Evolutionary conservation across 192 early-diverging fungal genomes (phyloP).

Genomic region (Coemansia sp.): DNA sequence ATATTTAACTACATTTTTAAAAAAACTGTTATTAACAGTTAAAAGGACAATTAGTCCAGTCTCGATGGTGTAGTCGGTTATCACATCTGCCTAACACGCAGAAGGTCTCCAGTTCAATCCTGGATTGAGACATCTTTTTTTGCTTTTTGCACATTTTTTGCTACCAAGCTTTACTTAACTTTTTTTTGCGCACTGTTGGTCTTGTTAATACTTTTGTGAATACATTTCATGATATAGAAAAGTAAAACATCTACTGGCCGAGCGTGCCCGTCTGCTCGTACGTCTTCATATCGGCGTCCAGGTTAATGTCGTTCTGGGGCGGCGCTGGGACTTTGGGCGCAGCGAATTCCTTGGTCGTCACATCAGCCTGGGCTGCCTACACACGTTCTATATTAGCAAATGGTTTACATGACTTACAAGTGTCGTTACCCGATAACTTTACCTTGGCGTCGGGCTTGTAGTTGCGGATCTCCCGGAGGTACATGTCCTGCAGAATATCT

Average conservation of each 20-base stretch:
- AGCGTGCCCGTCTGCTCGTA: constrained; percentile 42
- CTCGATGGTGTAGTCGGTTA: constrained; percentile 48
- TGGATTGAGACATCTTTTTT: constrained; percentile 30
- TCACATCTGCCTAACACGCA: constrained; percentile 48
- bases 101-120: constrained; percentile 51
- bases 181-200: no score
- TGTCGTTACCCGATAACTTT: constrained; percentile 10
- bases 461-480: constrained; percentile 50
- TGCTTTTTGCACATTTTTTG: no score
- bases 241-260: constrained; percentile 21
- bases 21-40: no score
- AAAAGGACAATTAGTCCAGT: not conserved
- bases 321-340: no score
- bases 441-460: constrained; percentile 50
- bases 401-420: no score
- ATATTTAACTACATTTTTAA: no score
- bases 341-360: no score
- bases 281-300: constrained; percentile 28
- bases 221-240: not conserved
- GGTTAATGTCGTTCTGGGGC: no score
- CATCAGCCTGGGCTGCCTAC: no score
- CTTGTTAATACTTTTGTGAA: not conserved
- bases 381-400: no score
- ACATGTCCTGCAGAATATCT: constrained; percentile 49
- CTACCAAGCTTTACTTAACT: no score